Base-by-base conservation (phyloP, 768 basidiomycete species). In the Termitomyces sp. region DNA sequence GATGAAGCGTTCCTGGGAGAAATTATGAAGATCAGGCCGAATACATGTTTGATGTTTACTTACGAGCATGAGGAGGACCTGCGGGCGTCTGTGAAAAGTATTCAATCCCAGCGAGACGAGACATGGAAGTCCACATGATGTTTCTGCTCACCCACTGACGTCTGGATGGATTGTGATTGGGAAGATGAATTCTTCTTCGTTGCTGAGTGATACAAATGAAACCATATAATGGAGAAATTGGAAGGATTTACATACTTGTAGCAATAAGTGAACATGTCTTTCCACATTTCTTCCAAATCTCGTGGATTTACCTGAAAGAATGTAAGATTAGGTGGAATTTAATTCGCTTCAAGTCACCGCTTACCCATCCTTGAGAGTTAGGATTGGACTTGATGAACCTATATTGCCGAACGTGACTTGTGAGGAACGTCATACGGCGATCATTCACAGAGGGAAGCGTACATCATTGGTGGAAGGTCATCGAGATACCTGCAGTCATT, bases 151-250 rank as follows among this genome's bases (percentile, higher is more conserved):
- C 80, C 87, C 87, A 65, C 84, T 84, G 23, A 88, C 86, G 62
- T 90, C 88, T 1, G 89, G 89, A 62, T 90, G 89, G 40, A 92
- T 87, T 2, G 89, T 90, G 56, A 90, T 80, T 0, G 87, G 87
- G 52, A 89, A 86, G n/a, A 85, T 78, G 56, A 87, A 85, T 66
- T 82, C 77, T 61, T 82, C 79, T 68, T 86, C 82, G 59, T 85
- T 84, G 44, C 83, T 82, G 54, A 7, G 27, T 56, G 49, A 54
- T 49, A 41, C 42, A 61, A 37, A 48, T 58, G 53, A 23, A 14
- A 37, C 52, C 5, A 23, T 2, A 31, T 17, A 14, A 43, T 43
- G 16, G 17, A 12, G 31, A 53, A n/a, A n/a, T n/a, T n/a, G n/a
- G 27, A 34, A 17, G 32, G 41, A 40, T n/a, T 32, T 57, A 34